Evolutionary conservation across 140 eudicot genomes (phyloP).

Genomic region (Cichorium intybus): DNA sequence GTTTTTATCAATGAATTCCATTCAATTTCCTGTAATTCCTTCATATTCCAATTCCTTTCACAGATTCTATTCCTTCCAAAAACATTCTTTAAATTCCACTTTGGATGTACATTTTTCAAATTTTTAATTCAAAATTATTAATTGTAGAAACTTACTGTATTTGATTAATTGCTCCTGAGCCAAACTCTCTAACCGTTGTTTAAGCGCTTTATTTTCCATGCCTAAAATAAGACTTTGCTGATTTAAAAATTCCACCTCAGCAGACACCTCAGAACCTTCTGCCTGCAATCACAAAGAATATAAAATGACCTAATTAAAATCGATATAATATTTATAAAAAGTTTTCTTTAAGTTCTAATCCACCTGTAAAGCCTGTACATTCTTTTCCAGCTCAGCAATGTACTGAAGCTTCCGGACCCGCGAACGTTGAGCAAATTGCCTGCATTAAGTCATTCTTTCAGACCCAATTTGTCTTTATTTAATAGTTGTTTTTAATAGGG

Average conservation of each 20-base stretch:
- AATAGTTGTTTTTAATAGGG: too few relatives aligned
- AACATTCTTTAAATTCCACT: neutral
- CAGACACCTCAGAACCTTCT: conserved; percentile 73
- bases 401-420: conserved; percentile 93
- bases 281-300: conserved; percentile 48
- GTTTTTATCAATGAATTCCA: neutral
- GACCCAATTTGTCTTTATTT: neutral
- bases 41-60: neutral
- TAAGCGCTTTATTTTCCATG: conserved; percentile 89
- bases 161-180: conserved; percentile 86
- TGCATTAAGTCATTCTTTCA: conserved; percentile 26
- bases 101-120: neutral
- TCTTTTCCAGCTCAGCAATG: conserved; percentile 88
- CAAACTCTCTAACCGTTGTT: conserved; percentile 72
- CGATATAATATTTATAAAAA: too few relatives aligned
- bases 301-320: conserved; percentile 12
- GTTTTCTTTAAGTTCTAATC: neutral
- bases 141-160: conserved; percentile 48
- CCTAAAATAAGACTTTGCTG: conserved; percentile 74
- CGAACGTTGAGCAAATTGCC: conserved; percentile 89
- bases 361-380: conserved; percentile 78
- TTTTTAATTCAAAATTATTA: neutral
- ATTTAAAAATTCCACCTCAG: conserved; percentile 83
- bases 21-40: neutral
- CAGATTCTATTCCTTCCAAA: neutral